A percentile compares a stretch with the other conserved stretches of the same genome.
Conservation (phyloP, 768 basidiomycete genomes). For the Kwoniella sp. region DNA sequence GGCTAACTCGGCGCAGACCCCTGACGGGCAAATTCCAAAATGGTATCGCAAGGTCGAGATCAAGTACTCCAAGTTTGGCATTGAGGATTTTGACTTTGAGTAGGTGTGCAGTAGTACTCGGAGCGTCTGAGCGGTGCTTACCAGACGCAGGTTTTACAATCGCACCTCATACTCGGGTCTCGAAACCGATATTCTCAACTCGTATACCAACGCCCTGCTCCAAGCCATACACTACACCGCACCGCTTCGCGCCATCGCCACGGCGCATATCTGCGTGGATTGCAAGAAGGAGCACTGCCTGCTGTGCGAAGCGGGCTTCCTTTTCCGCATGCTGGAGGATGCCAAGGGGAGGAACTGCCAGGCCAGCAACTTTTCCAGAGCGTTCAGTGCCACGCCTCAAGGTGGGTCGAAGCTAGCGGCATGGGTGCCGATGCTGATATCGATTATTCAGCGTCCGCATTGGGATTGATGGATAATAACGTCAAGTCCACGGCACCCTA, state of each 20-base stretch:
- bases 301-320: slow-evolving; percentile 89
- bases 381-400: slow-evolving; percentile 81
- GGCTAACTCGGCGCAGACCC: slow-evolving; percentile 8
- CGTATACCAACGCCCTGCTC: slow-evolving; percentile 85
- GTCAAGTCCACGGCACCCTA: slow-evolving; percentile 70
- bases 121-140: not conserved
- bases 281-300: slow-evolving; percentile 89
- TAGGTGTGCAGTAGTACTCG: slow-evolving; percentile 48
- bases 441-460: slow-evolving; percentile 56
- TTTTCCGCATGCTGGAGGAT: slow-evolving; percentile 92
- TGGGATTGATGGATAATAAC: slow-evolving; percentile 85
- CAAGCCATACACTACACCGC: slow-evolving; percentile 82
- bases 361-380: slow-evolving; percentile 93
- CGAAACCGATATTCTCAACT: slow-evolving; percentile 95
- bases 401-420: slow-evolving; percentile 54
- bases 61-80: slow-evolving; percentile 96
- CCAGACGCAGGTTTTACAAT: slow-evolving; percentile 91
- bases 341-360: slow-evolving; percentile 92
- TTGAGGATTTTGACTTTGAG: slow-evolving; percentile 99
- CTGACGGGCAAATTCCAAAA: slow-evolving; percentile 57
- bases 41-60: slow-evolving; percentile 92
- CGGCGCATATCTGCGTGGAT: slow-evolving; percentile 82
- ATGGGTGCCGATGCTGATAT: not conserved
- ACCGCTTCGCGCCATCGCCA: slow-evolving; percentile 76
- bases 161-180: slow-evolving; percentile 83